Percentiles rank a stretch among this genome's conserved stretches.
phyloP scores from a whole-genome alignment of 1,284 basidiomycete species.

The Cryptococcus sp. region DNA sequence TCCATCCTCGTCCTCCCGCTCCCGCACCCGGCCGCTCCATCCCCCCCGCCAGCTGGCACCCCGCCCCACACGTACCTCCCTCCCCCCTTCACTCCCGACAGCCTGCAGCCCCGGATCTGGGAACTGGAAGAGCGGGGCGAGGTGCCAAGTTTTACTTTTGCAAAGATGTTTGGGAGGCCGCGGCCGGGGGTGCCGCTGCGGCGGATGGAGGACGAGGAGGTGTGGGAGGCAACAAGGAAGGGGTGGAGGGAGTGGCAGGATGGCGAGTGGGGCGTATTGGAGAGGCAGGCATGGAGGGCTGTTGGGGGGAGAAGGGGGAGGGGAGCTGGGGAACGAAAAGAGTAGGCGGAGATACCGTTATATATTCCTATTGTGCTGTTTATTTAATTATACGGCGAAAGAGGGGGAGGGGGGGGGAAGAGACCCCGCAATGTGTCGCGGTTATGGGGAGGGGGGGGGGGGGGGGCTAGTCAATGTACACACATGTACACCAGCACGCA shows the following conservation, averaged over 20 bases:
- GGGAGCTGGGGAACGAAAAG: background rate
- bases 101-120: constrained; percentile 5
- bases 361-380: too few species aligned
- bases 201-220: constrained; percentile 5
- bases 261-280: background rate
- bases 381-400: too few species aligned
- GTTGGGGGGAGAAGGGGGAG: background rate
- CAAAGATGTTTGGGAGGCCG: constrained; percentile 4
- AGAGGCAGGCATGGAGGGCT: constrained; percentile 5
- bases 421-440: too few species aligned
- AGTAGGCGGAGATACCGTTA: too few species aligned
- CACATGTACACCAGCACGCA: background rate
- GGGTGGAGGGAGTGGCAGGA: constrained; percentile 8
- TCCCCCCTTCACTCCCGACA: constrained; percentile 2
- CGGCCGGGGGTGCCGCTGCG: background rate
- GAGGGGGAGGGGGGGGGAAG: too few species aligned
- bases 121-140: constrained; percentile 3
- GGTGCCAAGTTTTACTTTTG: constrained; percentile 6
- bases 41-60: background rate
- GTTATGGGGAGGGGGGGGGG: too few species aligned
- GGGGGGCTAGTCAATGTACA: background rate
- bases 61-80: background rate
- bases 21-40: background rate
- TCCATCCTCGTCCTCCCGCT: background rate
- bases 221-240: constrained; percentile 3